These are phyloP conservation scores for Cenchrus americanus DNA, from an alignment of 176 grass and related monocot species.

Conservation along the genomic window DNA sequence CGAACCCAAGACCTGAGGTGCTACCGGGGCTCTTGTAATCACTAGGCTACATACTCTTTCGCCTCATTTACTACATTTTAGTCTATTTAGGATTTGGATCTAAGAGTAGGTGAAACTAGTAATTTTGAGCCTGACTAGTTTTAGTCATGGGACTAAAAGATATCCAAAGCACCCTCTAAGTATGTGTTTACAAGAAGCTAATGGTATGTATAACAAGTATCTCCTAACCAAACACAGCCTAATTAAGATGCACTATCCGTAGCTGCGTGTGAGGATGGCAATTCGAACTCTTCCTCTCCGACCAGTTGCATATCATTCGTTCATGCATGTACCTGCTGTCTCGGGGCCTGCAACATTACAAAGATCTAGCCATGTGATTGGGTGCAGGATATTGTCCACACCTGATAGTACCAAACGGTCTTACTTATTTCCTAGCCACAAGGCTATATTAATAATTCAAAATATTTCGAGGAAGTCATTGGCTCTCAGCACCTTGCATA, in stretches of 20 bases:
- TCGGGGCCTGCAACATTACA: neutral
- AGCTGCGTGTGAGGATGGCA: neutral
- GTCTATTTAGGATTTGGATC: too few relatives aligned
- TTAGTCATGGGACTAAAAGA: too few relatives aligned
- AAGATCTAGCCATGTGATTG: neutral
- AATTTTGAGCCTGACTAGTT: too few relatives aligned
- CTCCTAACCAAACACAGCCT: too few relatives aligned
- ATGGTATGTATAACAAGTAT: too few relatives aligned
- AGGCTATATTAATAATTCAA: neutral
- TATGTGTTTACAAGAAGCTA: too few relatives aligned
- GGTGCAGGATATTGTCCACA: neutral
- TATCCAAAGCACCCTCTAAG: too few relatives aligned
- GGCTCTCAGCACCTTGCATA: neutral
- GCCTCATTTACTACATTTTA: too few relatives aligned
- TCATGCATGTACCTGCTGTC: slow-evolving; percentile 9
- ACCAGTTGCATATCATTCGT: neutral
- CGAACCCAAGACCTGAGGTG: too few relatives aligned
- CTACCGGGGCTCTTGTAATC: too few relatives aligned
- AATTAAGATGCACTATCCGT: neutral
- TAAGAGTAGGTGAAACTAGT: too few relatives aligned
- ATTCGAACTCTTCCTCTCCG: slow-evolving; percentile 21
- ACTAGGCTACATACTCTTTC: too few relatives aligned
- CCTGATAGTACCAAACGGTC: neutral
- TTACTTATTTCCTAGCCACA: neutral
- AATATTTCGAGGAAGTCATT: neutral